Evolutionary conservation across 2,329 filamentous ascomycete genomes (phyloP), one percentile per base, ranked within the genome.

Genomic region (Diaporthe ilicicola): DNA sequence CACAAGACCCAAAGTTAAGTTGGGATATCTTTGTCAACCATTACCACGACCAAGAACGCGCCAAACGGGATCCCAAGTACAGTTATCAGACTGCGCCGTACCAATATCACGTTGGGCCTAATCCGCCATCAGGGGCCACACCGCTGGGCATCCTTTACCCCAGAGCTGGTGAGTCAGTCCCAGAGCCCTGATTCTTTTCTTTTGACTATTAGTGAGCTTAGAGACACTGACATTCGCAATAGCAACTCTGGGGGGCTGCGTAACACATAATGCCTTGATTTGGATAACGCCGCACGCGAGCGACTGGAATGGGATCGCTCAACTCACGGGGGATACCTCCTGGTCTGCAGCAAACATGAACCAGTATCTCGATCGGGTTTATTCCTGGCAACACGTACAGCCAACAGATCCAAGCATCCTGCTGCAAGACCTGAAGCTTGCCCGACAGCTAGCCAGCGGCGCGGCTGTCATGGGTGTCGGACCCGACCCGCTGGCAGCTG

Each of bases 111-210:
- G 86, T 84, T 22, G 89, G 89, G 17, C 78, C 84, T 6, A 80
- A 83, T 69, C 88, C 87, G 1, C 89, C 89, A 0, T 79, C 79
- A 12, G 87, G 86, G 17, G 86, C 88, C 0, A 82, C 76, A 7
- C 79, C 84, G 72, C 82, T 86, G 73, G 89, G 89, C 7, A 86
- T 86, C n/a, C 81, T 88, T 15, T 91, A 91, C 74, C 89, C 88
- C 12, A 84, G 89, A 24, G 83, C 87, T 4, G 87, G 85, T 50
- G 50, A 56, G 64, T 17, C 10, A 9, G 39, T 1, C 24, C 27
- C 50, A 19, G 24, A 17, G 8, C 17, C 27, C 3, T 22, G 24
- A 44, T 8, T 0, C 1, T 34, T 24, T 7, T 6, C 1, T 12
- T 15, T 2, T 29, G 24, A 29, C 17, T 15, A 19, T 62, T 13